These are phyloP conservation scores for Sporisorium exsertum DNA, from an alignment of 1,284 basidiomycete species.

Conservation along the genomic window DNA sequence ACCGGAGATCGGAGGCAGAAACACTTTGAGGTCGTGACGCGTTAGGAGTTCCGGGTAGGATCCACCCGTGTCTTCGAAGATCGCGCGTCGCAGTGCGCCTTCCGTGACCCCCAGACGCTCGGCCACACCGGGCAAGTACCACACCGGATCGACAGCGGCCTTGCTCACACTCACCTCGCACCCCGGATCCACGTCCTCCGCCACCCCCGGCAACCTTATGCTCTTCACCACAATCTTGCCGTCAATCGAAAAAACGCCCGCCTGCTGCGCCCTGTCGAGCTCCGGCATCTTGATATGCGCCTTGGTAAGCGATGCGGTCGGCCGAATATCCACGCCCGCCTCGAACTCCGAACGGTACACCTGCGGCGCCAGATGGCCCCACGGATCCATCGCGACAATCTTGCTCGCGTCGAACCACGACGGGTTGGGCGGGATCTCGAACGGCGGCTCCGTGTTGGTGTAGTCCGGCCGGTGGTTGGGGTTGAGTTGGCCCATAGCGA, in stretches of 20 bases:
- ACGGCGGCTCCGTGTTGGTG: slow-evolving; percentile 87
- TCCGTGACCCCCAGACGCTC: slow-evolving; percentile 74
- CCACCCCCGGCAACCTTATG: slow-evolving; percentile 51
- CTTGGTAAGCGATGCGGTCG: slow-evolving; percentile 78
- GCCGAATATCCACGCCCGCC: slow-evolving; percentile 64
- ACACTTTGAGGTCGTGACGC: slow-evolving; percentile 92
- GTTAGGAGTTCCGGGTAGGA: slow-evolving; percentile 97
- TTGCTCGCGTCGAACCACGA: slow-evolving; percentile 83
- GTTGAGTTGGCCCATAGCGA: slow-evolving; percentile 81
- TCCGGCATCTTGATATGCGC: slow-evolving; percentile 88
- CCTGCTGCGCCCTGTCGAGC: slow-evolving; percentile 81
- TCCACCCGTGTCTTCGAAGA: slow-evolving; percentile 92
- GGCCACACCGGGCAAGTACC: slow-evolving; percentile 87
- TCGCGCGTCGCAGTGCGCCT: slow-evolving; percentile 81
- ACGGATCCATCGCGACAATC: slow-evolving; percentile 95
- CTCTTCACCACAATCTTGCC: slow-evolving; percentile 76
- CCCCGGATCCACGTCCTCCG: slow-evolving; percentile 75
- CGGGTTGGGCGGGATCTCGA: slow-evolving; percentile 82
- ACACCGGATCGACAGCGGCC: slow-evolving; percentile 76
- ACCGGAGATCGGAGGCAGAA: slow-evolving; percentile 92
- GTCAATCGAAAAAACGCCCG: slow-evolving; percentile 82
- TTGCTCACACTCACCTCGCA: slow-evolving; percentile 89
- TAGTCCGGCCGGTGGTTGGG: slow-evolving; percentile 76
- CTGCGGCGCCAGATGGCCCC: slow-evolving; percentile 87
- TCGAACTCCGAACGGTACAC: slow-evolving; percentile 75